Evolutionary conservation across 1,139 yeast species (phyloP).

Genomic region (Eremothecium gossypii): DNA sequence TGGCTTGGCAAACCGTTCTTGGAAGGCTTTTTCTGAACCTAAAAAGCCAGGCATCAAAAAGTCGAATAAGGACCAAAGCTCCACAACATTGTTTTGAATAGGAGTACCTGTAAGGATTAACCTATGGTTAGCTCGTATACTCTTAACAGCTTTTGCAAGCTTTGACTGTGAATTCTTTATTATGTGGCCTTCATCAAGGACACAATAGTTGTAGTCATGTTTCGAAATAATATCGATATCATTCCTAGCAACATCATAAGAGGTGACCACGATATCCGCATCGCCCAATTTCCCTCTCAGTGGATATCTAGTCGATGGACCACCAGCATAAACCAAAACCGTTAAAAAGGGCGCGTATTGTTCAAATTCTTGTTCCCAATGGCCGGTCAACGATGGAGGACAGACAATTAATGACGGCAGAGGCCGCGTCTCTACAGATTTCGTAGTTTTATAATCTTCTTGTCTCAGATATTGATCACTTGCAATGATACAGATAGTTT

Average conservation of each 20-base stretch:
- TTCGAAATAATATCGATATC: conserved; percentile 59
- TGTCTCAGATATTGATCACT: conserved; percentile 88
- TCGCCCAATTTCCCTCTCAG: conserved; percentile 45
- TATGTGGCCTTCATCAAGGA: conserved; percentile 95
- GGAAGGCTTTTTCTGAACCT: conserved; percentile 91
- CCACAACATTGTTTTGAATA: conserved; percentile 92
- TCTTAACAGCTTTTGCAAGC: conserved; percentile 79
- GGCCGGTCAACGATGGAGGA: conserved; percentile 97
- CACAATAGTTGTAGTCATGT: conserved; percentile 84
- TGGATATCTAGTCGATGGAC: conserved; percentile 63
- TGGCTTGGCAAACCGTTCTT: conserved; percentile 93
- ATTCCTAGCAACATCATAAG: conserved; percentile 93
- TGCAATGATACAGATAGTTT: conserved; percentile 92
- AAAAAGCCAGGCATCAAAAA: conserved; percentile 97
- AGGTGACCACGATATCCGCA: conserved; percentile 82
- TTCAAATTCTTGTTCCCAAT: conserved; percentile 93
- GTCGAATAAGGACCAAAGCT: conserved; percentile 94
- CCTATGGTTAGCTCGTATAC: conserved; percentile 76
- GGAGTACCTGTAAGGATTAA: conserved; percentile 94
- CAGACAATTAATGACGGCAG: conserved; percentile 83
- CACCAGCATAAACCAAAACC: conserved; percentile 83
- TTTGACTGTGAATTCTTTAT: conserved; percentile 88
- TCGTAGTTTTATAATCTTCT: conserved; percentile 52
- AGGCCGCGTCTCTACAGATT: conserved; percentile 58
- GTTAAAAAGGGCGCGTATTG: conserved; percentile 85